Evolutionary conservation across 2,329 filamentous ascomycete genomes (phyloP).

Genomic region (Calonectria pauciramosa): DNA sequence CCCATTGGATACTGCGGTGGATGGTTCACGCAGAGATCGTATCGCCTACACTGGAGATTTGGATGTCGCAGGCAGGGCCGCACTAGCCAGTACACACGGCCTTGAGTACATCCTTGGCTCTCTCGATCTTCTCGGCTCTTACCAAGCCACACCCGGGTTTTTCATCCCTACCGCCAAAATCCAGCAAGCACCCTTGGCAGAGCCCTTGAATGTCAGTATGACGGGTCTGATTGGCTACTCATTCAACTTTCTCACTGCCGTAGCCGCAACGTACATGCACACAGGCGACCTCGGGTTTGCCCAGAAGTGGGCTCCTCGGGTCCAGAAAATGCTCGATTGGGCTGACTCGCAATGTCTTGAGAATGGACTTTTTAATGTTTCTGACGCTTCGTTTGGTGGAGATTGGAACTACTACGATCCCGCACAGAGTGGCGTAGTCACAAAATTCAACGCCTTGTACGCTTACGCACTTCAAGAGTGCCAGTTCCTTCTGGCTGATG

Average conservation of each 20-base stretch:
- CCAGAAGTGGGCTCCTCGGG: constrained; percentile 43
- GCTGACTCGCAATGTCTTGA: constrained; percentile 32
- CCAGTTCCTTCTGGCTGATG: constrained; percentile 35
- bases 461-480: constrained; percentile 48
- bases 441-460: constrained; percentile 51
- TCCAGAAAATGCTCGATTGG: constrained; percentile 51
- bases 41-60: constrained; percentile 51
- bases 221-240: constrained; percentile 53
- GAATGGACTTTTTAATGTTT: constrained; percentile 46
- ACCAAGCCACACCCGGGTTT: constrained; percentile 5
- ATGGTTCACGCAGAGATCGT: constrained; percentile 52
- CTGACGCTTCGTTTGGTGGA: constrained; percentile 44
- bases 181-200: constrained; percentile 35
- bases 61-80: constrained; percentile 44
- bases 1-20: constrained; percentile 48
- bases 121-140: constrained; percentile 47
- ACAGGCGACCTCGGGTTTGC: constrained; percentile 47
- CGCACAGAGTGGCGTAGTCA: constrained; percentile 44
- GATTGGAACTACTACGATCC: constrained; percentile 55
- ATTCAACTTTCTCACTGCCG: constrained; percentile 42
- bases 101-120: constrained; percentile 43
- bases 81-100: constrained; percentile 47
- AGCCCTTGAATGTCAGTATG: constrained; percentile 38
- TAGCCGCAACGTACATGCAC: constrained; percentile 45
- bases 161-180: constrained; percentile 43